phyloP scores from a whole-genome alignment of 2,329 filamentous ascomycete species.

The Ceratocystis ficicola region DNA sequence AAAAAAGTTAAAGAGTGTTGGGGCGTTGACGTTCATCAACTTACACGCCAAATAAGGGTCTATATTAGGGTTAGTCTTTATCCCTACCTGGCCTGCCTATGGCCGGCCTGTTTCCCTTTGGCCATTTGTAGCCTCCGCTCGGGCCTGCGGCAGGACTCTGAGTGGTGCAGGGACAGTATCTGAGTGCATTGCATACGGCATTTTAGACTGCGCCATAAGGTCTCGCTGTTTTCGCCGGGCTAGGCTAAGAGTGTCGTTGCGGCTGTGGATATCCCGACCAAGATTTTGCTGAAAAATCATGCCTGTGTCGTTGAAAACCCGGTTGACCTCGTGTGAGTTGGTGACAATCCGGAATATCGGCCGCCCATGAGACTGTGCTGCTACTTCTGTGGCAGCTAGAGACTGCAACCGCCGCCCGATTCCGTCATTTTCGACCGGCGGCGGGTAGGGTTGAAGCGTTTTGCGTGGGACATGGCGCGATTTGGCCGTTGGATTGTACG shows the following conservation, averaged over 20 bases:
- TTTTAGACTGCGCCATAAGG: not conserved
- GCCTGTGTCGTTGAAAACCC: conserved; percentile 10
- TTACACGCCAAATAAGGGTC: not conserved
- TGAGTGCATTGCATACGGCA: not conserved
- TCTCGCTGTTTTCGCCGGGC: not conserved
- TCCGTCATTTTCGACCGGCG: not conserved
- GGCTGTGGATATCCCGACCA: not conserved
- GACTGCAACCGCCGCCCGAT: not conserved
- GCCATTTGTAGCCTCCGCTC: not conserved
- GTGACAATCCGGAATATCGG: conserved; percentile 15
- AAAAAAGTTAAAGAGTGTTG: too few relatives aligned
- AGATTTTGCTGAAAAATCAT: conserved; percentile 8
- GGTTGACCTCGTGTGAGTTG: conserved; percentile 16
- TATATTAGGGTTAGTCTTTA: not conserved
- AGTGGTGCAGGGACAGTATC: not conserved
- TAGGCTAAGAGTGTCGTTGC: too few relatives aligned
- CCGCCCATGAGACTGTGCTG: not conserved
- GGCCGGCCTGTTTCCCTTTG: not conserved
- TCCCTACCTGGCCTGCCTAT: not conserved
- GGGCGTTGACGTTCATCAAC: not conserved
- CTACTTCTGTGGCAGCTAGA: not conserved
- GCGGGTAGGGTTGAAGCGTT: conserved; percentile 9
- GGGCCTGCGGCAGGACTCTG: not conserved
- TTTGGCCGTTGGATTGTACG: conserved; percentile 16
- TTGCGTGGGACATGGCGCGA: not conserved